Evolutionary conservation across 805 yeast genomes (phyloP).

Genomic region (Scheffersomyces spartinae): DNA sequence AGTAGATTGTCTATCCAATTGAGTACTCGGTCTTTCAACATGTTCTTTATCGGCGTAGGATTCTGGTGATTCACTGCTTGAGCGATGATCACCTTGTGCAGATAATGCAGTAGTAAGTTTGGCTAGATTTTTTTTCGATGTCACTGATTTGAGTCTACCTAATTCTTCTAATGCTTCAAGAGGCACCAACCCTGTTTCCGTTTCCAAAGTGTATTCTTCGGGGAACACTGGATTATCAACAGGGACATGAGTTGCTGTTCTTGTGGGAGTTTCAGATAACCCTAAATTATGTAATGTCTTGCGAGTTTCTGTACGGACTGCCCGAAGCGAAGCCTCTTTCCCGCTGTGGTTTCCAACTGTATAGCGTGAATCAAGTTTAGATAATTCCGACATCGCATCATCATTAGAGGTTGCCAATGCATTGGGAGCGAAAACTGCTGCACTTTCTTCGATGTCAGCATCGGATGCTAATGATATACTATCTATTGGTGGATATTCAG

Average conservation of each 20-base stretch:
- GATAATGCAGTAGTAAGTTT: no score
- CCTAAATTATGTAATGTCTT: slow-evolving; percentile 24
- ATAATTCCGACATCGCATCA: slow-evolving; percentile 7
- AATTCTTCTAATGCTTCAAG: slow-evolving; percentile 56
- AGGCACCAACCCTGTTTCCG: slow-evolving; percentile 81
- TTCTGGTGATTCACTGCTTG: slow-evolving; percentile 2
- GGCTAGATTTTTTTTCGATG: slow-evolving; percentile 1
- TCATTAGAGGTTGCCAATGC: no score
- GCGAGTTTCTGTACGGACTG: slow-evolving; percentile 23
- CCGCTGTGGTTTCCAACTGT: background rate
- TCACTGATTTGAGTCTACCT: slow-evolving; percentile 36
- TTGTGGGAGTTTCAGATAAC: no score
- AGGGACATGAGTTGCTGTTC: no score
- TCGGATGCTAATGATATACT: no score
- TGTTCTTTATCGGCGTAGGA: slow-evolving; percentile 4
- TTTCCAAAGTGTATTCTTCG: slow-evolving; percentile 84
- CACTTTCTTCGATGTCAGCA: no score
- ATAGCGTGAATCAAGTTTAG: slow-evolving; percentile 3
- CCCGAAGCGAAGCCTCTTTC: no score
- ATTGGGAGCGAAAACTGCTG: no score
- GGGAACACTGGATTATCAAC: slow-evolving; percentile 70
- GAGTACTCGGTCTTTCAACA: slow-evolving; percentile 6
- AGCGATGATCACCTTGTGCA: no score
- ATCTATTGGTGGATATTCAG: no score
- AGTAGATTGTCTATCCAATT: slow-evolving; percentile 14